phyloP scores from a whole-genome alignment of 2,329 filamentous ascomycete genomes.

The Pseudogymnoascus sp. region DNA sequence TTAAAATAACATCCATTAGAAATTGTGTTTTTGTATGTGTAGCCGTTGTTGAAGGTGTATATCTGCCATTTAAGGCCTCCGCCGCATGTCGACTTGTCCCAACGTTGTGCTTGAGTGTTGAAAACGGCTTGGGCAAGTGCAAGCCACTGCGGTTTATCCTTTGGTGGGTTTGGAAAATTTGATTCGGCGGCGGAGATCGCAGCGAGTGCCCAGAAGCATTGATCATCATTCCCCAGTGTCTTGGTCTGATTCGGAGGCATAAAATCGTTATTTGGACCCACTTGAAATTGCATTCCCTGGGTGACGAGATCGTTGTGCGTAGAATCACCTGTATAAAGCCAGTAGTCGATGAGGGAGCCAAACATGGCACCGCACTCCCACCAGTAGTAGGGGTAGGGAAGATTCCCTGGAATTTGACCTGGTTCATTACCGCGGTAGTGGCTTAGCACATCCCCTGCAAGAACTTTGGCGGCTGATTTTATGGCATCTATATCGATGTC shows the following conservation, averaged over 20 bases:
- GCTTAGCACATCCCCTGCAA: conserved; percentile 40
- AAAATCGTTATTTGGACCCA: conserved; percentile 63
- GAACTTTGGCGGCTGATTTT: conserved; percentile 23
- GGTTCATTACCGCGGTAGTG: conserved; percentile 45
- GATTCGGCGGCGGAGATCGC: conserved; percentile 64
- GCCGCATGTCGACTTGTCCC: conserved; percentile 60
- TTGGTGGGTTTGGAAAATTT: conserved; percentile 49
- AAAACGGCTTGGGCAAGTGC: conserved; percentile 72
- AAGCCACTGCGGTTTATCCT: conserved; percentile 54
- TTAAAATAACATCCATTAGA: conserved; percentile 56
- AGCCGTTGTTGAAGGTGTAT: conserved; percentile 72
- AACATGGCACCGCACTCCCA: conserved; percentile 67
- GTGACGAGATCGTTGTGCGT: conserved; percentile 60
- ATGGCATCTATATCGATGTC: conserved; percentile 24
- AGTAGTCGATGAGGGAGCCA: conserved; percentile 69
- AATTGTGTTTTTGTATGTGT: conserved; percentile 64
- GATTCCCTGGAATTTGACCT: conserved; percentile 41
- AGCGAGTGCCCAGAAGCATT: conserved; percentile 65
- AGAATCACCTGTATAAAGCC: conserved; percentile 69
- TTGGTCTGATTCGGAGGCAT: conserved; percentile 67
- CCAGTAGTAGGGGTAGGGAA: conserved; percentile 47
- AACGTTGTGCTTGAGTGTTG: conserved; percentile 66
- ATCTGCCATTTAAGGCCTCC: conserved; percentile 82
- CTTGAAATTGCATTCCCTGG: conserved; percentile 65
- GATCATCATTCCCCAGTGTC: conserved; percentile 65